Base-by-base conservation (phyloP, 2,329 filamentous ascomycete genomes). In the Curvularia lunata region DNA sequence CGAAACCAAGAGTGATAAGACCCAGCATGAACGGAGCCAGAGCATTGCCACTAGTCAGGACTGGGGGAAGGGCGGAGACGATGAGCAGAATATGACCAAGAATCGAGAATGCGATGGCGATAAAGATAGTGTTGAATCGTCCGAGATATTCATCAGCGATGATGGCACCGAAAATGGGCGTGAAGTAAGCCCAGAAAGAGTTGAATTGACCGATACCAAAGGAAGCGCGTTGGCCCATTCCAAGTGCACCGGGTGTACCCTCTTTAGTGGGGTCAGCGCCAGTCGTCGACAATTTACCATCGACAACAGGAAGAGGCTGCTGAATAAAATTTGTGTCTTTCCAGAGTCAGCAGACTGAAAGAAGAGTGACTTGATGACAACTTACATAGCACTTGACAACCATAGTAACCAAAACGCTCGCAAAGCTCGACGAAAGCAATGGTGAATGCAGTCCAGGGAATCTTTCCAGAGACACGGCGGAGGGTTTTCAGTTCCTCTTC, bases 371-470 rank as follows among this genome's bases (percentile, higher is more conserved):
- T 12, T 10, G 13, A 19, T 18, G 19, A 7, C 8, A 41, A 71
- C 81, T 63, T 81, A 84, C 88, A 90, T 28, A 91, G 81, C 30
- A 88, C 83, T 42, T 85, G 84, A 4, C 87, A 88, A 53, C 89
- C 90, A 70, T 92, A 91, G 84, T 91, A 92, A 13, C 87, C 89
- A 78, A 91, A 91, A 48, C 89, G 87, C 78, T 92, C 90, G 78
- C 87, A 90, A 55, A 91, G 79, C 77, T 92, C 90, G 58, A 90
- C 85, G 61, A 91, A 86, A 47, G 88, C 88, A 58, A 92, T 85
- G 25, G 86, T 87, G 77, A 86, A 92, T 56, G 88, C 84, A 53
- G 82, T 79, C 83, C 84, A 87, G 48, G 87, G 86, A 59, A 92
- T 85, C 69, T 82, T 82, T 64, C 86, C 87, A 12, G 86, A 85